These are phyloP conservation scores for Fraxinus excelsior DNA, from an alignment of 257 asterid species.

Conservation along the genomic window DNA sequence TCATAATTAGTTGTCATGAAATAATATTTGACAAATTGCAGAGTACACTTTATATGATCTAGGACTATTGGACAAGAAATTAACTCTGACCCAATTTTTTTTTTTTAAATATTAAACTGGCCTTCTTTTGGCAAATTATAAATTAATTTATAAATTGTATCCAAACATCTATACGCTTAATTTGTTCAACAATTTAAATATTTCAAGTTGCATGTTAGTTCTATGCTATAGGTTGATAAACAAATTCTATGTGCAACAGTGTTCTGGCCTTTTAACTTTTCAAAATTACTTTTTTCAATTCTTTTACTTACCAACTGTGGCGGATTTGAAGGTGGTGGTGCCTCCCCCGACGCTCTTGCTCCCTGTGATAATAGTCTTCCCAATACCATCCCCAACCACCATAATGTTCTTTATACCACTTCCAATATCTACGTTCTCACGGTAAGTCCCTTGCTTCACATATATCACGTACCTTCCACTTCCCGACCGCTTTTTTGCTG, in stretches of 20 bases:
- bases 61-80: too few relatives aligned
- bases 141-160: too few relatives aligned
- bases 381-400: slow-evolving; percentile 88
- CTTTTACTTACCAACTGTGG: slow-evolving; percentile 75
- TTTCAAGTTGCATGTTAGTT: neutral
- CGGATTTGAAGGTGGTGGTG: slow-evolving; percentile 73
- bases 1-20: too few relatives aligned
- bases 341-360: slow-evolving; percentile 76
- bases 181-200: neutral
- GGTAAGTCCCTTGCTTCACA: slow-evolving; percentile 71
- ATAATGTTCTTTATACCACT: slow-evolving; percentile 52
- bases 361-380: slow-evolving; percentile 81
- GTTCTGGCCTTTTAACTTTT: neutral
- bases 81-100: too few relatives aligned
- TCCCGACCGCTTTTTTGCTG: slow-evolving; percentile 46
- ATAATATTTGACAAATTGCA: too few relatives aligned
- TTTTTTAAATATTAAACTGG: too few relatives aligned
- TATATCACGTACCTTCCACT: slow-evolving; percentile 61
- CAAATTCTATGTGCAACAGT: too few relatives aligned
- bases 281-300: too few relatives aligned
- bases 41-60: too few relatives aligned
- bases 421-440: slow-evolving; percentile 69
- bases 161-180: too few relatives aligned
- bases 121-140: too few relatives aligned
- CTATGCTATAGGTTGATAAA: too few relatives aligned